Conservation (phyloP, 768 basidiomycete genomes). For the Kwoniella bestiolae region DNA sequence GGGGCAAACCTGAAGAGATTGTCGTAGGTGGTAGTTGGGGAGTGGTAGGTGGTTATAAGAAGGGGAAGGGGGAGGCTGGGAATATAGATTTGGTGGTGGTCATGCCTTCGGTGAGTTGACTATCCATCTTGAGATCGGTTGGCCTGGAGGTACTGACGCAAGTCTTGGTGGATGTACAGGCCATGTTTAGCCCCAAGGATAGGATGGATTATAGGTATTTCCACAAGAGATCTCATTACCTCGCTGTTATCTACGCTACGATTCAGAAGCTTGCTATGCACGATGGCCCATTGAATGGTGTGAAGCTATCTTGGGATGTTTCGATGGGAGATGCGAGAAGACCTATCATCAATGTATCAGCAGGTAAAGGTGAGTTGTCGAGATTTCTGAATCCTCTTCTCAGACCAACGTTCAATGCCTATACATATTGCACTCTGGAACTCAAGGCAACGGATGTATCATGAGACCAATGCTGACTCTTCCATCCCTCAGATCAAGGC, state of each 20-base stretch:
- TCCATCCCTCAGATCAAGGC: conserved; percentile 43
- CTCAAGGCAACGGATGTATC: too few species aligned
- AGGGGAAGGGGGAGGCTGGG: conserved; percentile 67
- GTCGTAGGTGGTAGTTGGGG: conserved; percentile 85
- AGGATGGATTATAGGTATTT: conserved; percentile 86
- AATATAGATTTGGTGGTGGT: conserved; percentile 80
- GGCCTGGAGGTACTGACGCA: conserved; percentile 58
- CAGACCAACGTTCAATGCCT: too few species aligned
- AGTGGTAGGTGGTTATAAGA: conserved; percentile 73
- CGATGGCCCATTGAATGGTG: conserved; percentile 29
- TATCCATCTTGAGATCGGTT: too few species aligned
- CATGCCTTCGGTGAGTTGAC: conserved; percentile 75
- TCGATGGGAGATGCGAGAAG: conserved; percentile 38
- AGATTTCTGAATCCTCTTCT: too few species aligned
- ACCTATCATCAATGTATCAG: conserved; percentile 38
- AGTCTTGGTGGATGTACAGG: conserved; percentile 29
- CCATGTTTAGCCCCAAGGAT: conserved; percentile 93
- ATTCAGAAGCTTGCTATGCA: conserved; percentile 53
- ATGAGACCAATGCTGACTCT: too few species aligned
- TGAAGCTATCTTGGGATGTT: conserved; percentile 35
- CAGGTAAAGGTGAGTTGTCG: conserved; percentile 46
- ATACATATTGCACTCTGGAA: too few species aligned
- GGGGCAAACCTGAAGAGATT: conserved; percentile 75
- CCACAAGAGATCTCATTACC: conserved; percentile 87
- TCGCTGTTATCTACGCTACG: conserved; percentile 74